Conservation (phyloP, 805 yeast species). For the Torulaspora franciscae region DNA sequence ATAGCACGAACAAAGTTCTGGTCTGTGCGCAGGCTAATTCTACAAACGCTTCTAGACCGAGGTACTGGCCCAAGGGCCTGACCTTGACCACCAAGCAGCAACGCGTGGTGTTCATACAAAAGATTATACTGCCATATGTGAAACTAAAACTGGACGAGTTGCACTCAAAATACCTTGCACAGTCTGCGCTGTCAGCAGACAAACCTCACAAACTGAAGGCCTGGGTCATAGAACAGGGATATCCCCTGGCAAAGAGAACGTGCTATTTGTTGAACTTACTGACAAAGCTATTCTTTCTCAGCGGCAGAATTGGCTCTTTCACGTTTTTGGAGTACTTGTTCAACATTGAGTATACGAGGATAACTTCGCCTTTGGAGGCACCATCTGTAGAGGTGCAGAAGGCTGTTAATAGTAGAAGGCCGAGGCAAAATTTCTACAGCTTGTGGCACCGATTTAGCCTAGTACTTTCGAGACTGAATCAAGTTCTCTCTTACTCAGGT, state of each 20-base stretch:
- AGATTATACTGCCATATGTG: conserved; percentile 64
- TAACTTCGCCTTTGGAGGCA: conserved; percentile 21
- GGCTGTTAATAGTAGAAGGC: conserved; percentile 24
- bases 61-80: conserved; percentile 30
- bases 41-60: conserved; percentile 2
- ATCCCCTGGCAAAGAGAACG: conserved; percentile 52
- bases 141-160: conserved; percentile 60
- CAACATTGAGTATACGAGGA: conserved; percentile 54
- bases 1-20: conserved; percentile 24
- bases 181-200: conserved; percentile 40
- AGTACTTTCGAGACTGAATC: conserved; percentile 16
- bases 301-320: conserved; percentile 62
- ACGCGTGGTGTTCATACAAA: conserved; percentile 49
- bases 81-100: conserved; percentile 52
- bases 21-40: conserved; percentile 12
- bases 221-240: conserved; percentile 39
- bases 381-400: conserved; percentile 2
- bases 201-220: conserved; percentile 37
- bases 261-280: conserved; percentile 48
- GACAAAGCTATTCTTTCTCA: conserved; percentile 58
- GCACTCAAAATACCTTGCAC: conserved; percentile 60
- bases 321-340: conserved; percentile 56
- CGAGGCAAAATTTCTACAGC: conserved; percentile 33
- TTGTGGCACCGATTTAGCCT: conserved; percentile 16
- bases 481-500: conserved; percentile 31